Evolutionary conservation across 1,139 yeast genomes (phyloP).

Genomic region (Hemisphaericaspora lyxosophila): DNA sequence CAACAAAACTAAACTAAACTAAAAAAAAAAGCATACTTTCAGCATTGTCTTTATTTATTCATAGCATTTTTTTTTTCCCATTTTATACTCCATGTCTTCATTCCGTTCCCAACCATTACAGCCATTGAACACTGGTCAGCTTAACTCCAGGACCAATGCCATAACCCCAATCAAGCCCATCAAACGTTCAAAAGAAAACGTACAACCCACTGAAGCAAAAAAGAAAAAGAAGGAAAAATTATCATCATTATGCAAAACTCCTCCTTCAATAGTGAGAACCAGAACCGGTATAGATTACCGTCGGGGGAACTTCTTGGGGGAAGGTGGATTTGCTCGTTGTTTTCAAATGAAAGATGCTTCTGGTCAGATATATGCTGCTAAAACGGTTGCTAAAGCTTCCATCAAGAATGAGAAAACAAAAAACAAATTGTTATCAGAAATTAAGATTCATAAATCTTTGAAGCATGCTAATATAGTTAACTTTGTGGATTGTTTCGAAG

Average conservation of each 20-base stretch:
- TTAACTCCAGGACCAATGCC: constrained; percentile 37
- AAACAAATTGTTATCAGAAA: constrained; percentile 85
- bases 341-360: constrained; percentile 91
- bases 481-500: constrained; percentile 93
- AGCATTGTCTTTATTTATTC: too few relatives aligned
- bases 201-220: constrained; percentile 18
- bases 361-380: constrained; percentile 91
- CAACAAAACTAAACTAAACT: too few relatives aligned
- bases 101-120: constrained; percentile 47
- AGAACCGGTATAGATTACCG: constrained; percentile 86
- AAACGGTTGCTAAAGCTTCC: constrained; percentile 95
- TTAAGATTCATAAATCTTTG: constrained; percentile 91
- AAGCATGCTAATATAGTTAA: constrained; percentile 87
- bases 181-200: constrained; percentile 31
- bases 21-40: too few relatives aligned
- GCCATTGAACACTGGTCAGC: constrained; percentile 48
- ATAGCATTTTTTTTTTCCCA: too few relatives aligned
- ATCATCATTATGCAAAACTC: constrained; percentile 88
- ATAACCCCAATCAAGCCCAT: constrained; percentile 44
- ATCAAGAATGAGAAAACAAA: constrained; percentile 89
- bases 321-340: constrained; percentile 99
- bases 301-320: constrained; percentile 90
- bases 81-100: constrained; percentile 27
- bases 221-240: constrained; percentile 79
- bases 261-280: constrained; percentile 88